Percentiles rank a stretch among this genome's conserved stretches.
Evolutionary conservation across 2,329 filamentous ascomycete species (phyloP).

Genomic region (Dryadomyces quercivorus): DNA sequence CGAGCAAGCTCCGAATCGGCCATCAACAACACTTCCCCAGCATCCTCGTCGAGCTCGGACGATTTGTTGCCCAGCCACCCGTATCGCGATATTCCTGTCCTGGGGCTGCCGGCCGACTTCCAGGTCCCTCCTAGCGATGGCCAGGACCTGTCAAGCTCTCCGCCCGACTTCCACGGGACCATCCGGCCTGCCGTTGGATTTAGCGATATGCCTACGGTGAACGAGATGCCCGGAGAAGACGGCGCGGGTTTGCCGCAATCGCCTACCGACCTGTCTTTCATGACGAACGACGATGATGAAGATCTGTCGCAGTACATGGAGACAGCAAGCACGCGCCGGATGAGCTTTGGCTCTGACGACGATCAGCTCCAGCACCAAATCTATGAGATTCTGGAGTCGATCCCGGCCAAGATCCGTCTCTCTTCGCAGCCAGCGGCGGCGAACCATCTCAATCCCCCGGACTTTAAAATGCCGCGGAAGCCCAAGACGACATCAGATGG

Average conservation of each 20-base stretch:
- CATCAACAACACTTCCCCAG: not conserved
- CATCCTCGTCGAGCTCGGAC: not conserved
- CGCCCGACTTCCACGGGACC: slow-evolving; percentile 26
- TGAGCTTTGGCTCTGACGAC: slow-evolving; percentile 32
- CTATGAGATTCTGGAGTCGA: slow-evolving; percentile 61
- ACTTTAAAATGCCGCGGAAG: slow-evolving; percentile 33
- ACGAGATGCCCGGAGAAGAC: slow-evolving; percentile 27
- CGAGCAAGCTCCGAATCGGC: slow-evolving; percentile 22
- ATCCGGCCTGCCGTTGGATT: slow-evolving; percentile 27
- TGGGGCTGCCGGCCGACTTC: not conserved
- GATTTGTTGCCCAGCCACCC: not conserved
- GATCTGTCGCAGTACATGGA: slow-evolving; percentile 25
- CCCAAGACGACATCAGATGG: slow-evolving; percentile 20
- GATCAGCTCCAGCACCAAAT: slow-evolving; percentile 72
- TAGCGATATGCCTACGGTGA: slow-evolving; percentile 32
- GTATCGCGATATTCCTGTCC: not conserved
- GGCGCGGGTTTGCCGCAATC: slow-evolving; percentile 25
- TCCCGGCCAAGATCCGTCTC: slow-evolving; percentile 70
- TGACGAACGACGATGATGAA: slow-evolving; percentile 18
- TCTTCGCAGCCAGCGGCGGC: slow-evolving; percentile 37
- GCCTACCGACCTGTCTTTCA: slow-evolving; percentile 29
- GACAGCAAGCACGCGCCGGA: slow-evolving; percentile 13
- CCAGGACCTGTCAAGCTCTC: slow-evolving; percentile 35
- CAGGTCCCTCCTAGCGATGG: slow-evolving; percentile 9
- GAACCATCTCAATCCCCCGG: slow-evolving; percentile 46